These are phyloP conservation scores for Cordia subcordata DNA, from an alignment of 257 asterid species.

Conservation along the genomic window DNA sequence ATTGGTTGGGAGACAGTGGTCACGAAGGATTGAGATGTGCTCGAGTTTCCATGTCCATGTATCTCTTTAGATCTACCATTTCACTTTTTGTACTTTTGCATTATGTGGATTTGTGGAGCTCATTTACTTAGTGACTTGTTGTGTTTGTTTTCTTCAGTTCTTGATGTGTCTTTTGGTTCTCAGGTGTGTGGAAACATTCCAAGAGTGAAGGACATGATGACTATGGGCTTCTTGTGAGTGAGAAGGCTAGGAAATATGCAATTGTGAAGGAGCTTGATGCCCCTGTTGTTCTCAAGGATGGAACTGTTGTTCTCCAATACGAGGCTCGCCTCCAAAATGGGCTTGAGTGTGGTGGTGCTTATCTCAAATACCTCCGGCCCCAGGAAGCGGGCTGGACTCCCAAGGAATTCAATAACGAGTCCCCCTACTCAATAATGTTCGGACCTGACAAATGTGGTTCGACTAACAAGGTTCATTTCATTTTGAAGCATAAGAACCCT, in stretches of 20 bases:
- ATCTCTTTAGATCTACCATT: no score
- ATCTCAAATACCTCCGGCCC: conserved; percentile 86
- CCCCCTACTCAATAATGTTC: conserved; percentile 94
- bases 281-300: conserved; percentile 60
- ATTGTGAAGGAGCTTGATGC: conserved; percentile 75
- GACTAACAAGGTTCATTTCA: conserved; percentile 97
- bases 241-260: conserved; percentile 84
- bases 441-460: conserved; percentile 97
- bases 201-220: conserved; percentile 97
- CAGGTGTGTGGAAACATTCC: conserved; percentile 88
- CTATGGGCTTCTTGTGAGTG: conserved; percentile 87
- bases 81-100: no score
- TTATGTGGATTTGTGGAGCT: no score
- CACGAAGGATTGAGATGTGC: no score
- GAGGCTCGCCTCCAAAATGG: conserved; percentile 94
- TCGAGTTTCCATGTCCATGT: no score
- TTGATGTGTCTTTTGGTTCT: neutral
- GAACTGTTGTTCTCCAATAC: conserved; percentile 71
- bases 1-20: no score
- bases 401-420: conserved; percentile 77
- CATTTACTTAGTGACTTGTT: no score
- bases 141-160: neutral
- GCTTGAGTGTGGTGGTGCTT: conserved; percentile 98
- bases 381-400: conserved; percentile 86
- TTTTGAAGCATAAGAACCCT: conserved; percentile 86